Evolutionary conservation across 1,139 yeast species (phyloP), one percentile per base, ranked within the genome.

Genomic region (Sugiyamaella japonica): DNA sequence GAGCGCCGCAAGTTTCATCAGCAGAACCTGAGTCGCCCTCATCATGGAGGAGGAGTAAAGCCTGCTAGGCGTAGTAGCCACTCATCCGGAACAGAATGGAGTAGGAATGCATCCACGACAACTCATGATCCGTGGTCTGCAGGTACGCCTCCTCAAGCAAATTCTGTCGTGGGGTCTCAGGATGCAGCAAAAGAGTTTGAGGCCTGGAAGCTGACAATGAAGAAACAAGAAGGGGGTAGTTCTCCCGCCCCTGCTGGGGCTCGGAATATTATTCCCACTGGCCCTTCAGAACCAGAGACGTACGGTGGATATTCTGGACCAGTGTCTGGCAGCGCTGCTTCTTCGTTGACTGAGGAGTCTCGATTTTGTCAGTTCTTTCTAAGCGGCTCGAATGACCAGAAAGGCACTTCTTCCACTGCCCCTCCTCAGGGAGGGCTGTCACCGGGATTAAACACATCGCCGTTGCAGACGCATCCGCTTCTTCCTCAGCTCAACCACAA

Each of bases 161-260:
- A 25, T 23, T 7, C 12, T 20, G 45, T 15, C 10, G 23, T 47
- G 8, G 51, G 51, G 3, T 48, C 57, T 53, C 52, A 56, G 53
- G 53, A 61, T 56, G 60, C 61, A 10, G 56, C 52, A 7, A 41
- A 56, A 25, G 56, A 57, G 45, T 57, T 53, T 44, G 60, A 57
- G 40, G 53, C 57, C 10, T 57, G 60, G 60, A 57, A 57, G 29
- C 16, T 28, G 48, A 15, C 47, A 23, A 44, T 48, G 51, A 44
- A 45, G 29, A 45, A 32, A 20, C 45, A 45, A 7, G 17, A 17
- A 12, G 52, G 28, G 1, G 41, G 28, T 7, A 4, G n/a, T 23
- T 16, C 37, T 3, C 29, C 16, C 4, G 20, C 32, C 29, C 16
- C 32, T 31, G 7, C 37, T 28, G 7, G 37, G 10, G 23, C 37